A percentile compares a stretch with the other conserved stretches of the same genome.
phyloP scores from a whole-genome alignment of 2,329 filamentous ascomycete species.

The Cladophialophora carrionii region DNA sequence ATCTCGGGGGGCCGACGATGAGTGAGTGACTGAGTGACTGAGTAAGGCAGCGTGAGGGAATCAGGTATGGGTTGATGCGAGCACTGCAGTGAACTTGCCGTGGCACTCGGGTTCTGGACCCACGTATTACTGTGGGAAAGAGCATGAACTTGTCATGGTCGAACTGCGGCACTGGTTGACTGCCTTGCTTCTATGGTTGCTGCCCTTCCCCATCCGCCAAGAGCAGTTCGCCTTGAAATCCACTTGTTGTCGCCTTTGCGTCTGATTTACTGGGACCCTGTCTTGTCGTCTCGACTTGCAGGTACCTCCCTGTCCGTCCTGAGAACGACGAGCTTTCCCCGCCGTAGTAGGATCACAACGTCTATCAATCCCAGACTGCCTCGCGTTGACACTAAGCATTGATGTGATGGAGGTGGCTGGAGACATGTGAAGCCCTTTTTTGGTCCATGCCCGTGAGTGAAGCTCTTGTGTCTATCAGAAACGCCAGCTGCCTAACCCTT shows the following conservation, averaged over 20 bases:
- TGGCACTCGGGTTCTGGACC: neutral
- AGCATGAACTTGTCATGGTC: neutral
- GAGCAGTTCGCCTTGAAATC: neutral
- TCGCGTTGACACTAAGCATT: neutral
- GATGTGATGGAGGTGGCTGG: neutral
- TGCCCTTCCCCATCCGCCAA: neutral
- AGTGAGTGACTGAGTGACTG: no score
- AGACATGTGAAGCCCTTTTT: neutral
- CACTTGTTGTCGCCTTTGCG: neutral
- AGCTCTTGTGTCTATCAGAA: neutral
- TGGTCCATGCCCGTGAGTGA: neutral
- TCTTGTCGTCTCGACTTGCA: neutral
- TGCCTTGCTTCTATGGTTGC: neutral
- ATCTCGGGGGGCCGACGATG: no score
- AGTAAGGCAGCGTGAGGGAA: no score
- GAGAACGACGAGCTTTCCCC: neutral
- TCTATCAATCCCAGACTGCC: neutral
- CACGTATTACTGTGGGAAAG: neutral
- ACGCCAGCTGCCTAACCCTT: neutral
- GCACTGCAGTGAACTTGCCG: neutral
- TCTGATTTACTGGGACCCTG: neutral
- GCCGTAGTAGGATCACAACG: neutral
- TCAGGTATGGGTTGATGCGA: no score
- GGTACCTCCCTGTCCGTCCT: neutral
- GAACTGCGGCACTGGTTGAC: neutral